Conservation (phyloP, 2,329 filamentous ascomycete genomes). For the Alternaria conjuncta region DNA sequence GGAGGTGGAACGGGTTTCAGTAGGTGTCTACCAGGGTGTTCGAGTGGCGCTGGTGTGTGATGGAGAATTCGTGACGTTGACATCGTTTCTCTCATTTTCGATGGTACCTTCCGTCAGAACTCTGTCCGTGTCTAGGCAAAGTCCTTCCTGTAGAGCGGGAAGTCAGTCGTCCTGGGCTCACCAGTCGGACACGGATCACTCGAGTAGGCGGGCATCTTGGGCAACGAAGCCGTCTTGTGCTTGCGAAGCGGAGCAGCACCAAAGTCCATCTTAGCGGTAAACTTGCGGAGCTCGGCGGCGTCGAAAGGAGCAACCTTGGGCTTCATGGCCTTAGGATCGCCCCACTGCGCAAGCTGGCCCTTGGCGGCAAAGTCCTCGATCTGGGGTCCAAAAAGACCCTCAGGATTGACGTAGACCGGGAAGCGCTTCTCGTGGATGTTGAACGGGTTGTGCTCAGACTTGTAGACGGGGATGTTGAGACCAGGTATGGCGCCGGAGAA, state of each 20-base stretch:
- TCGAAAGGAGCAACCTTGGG: background rate
- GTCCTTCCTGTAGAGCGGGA: background rate
- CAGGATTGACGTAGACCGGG: background rate
- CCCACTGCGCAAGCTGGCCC: background rate
- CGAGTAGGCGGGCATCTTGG: background rate
- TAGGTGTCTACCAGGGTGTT: background rate
- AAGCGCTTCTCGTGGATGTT: background rate
- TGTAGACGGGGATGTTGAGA: background rate
- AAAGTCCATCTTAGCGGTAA: background rate
- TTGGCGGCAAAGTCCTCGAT: constrained; percentile 5
- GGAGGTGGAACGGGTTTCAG: background rate
- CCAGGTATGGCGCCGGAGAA: background rate
- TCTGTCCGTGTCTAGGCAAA: background rate
- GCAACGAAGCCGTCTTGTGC: background rate
- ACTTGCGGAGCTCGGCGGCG: background rate
- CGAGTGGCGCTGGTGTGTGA: background rate
- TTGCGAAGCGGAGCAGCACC: background rate
- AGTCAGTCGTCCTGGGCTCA: background rate
- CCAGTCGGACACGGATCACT: background rate
- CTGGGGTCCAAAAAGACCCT: background rate
- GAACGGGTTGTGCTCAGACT: background rate
- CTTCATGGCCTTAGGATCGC: background rate
- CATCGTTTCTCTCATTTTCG: background rate
- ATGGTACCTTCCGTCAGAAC: background rate
- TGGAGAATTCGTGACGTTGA: background rate